Evolutionary conservation across 495 filamentous ascomycete species (phyloP), one percentile per base, ranked within the genome.

Genomic region (Aspergillus haitiensis): DNA sequence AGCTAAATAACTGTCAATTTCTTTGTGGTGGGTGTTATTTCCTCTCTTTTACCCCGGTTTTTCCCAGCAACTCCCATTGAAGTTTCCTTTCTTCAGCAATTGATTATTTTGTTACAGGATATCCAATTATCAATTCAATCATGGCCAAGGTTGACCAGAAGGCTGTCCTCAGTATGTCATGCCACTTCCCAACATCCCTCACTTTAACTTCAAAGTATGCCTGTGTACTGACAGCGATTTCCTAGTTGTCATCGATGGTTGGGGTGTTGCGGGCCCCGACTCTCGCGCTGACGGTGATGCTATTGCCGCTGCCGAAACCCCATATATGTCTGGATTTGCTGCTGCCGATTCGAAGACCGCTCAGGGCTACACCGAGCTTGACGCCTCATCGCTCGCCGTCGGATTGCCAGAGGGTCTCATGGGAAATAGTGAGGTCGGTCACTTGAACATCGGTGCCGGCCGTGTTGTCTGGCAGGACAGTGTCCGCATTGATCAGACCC

Each of bases 391-490:
- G 2, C 84, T 97, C 16, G 95, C 94, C 35, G 94, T 98, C 45
- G 94, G 94, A 45, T 81, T 98, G 46, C 94, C 94, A 16, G 93
- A 98, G 70, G 94, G 94, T 40, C 81, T 98, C 59, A 98, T 98
- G 94, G 94, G 94, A 37, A 98, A 98, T 79, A 94, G 90, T 70
- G 94, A 98, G 75, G 94, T 98, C 65, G 94, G 94, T 39, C 94
- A 98, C 76, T 75, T 98, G 75, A 98, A 98, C 81, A 98, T 98
- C 75, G 94, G 94, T 70, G 94, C 94, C 60, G 94, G 94, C 45
- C 84, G 94, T 73, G 95, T 98, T 42, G 94, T 98, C 66, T 98
- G 94, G 94, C 94, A 98, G 75, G 94, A 98, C 79, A 96, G 95
- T 60, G 94, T 98, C 59, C 89, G 94, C 67, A 98, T 98, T 75